phyloP scores from a whole-genome alignment of 768 basidiomycete genomes.

The Hygrophorus pudorinus region DNA sequence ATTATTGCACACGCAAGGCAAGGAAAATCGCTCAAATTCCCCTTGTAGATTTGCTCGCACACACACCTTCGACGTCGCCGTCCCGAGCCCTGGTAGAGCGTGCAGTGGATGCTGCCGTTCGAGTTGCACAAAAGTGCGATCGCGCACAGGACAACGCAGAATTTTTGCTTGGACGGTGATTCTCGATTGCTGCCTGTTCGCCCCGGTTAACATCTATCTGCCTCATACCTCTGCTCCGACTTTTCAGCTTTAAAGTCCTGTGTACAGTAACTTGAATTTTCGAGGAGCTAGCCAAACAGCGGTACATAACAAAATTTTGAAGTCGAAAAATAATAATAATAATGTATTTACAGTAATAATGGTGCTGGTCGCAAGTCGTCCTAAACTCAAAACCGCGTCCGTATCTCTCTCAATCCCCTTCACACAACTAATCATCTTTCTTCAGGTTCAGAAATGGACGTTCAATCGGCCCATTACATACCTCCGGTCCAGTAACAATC shows the following conservation, averaged over 20 bases:
- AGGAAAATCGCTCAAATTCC: conserved; percentile 2
- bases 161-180: conserved; percentile 17
- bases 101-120: conserved; percentile 43
- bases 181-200: too few species aligned
- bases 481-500: conserved; percentile 76
- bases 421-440: conserved; percentile 6
- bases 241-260: too few species aligned
- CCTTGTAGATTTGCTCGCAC: conserved; percentile 39
- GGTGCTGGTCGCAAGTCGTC: conserved; percentile 27
- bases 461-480: conserved; percentile 74
- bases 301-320: too few species aligned
- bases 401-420: conserved; percentile 14
- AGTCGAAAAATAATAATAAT: too few species aligned
- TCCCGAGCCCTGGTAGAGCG: conserved; percentile 44
- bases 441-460: conserved; percentile 67
- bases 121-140: conserved; percentile 55
- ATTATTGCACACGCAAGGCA: neutral
- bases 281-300: too few species aligned
- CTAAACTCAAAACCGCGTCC: conserved; percentile 56
- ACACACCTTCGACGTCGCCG: conserved; percentile 44
- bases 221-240: too few species aligned
- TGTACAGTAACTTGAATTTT: too few species aligned
- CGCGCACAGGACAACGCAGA: conserved; percentile 44
- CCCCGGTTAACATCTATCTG: too few species aligned
- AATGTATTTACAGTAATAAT: too few species aligned